phyloP scores from a whole-genome alignment of 2,329 filamentous ascomycete species.

The Samsoniella hepiali region DNA sequence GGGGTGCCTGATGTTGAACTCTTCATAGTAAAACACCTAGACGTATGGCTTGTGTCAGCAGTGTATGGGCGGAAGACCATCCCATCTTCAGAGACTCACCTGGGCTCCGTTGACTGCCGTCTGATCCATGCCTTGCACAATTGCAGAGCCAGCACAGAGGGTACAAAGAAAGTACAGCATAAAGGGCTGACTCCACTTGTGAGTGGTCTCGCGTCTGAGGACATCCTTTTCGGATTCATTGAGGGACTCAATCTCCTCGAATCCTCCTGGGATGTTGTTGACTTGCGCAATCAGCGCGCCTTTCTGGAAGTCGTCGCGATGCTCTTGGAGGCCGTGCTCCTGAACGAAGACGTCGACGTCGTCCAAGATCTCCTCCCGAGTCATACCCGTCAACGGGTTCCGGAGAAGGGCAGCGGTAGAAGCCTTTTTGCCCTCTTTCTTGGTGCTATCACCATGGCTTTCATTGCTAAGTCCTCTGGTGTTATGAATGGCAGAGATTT shows the following conservation, averaged over 20 bases:
- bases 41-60: background rate
- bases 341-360: slow-evolving; percentile 39
- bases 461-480: background rate
- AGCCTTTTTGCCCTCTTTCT: background rate
- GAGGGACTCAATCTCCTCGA: slow-evolving; percentile 29
- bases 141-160: slow-evolving; percentile 43
- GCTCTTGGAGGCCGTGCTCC: slow-evolving; percentile 31
- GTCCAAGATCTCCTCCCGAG: slow-evolving; percentile 28
- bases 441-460: slow-evolving; percentile 3
- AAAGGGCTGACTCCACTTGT: slow-evolving; percentile 34
- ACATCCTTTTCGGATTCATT: slow-evolving; percentile 29
- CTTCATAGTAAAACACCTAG: slow-evolving; percentile 35
- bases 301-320: slow-evolving; percentile 45
- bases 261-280: slow-evolving; percentile 33
- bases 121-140: slow-evolving; percentile 66
- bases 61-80: background rate
- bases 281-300: slow-evolving; percentile 51
- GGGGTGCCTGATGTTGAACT: slow-evolving; percentile 35
- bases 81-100: slow-evolving; percentile 41
- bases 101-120: slow-evolving; percentile 64
- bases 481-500: background rate
- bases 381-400: slow-evolving; percentile 32
- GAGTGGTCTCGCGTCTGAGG: slow-evolving; percentile 28
- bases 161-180: slow-evolving; percentile 36
- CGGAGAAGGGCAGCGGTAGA: slow-evolving; percentile 29